Evolutionary conservation across 768 basidiomycete genomes (phyloP).

Genomic region (Naganishia randhawae): DNA sequence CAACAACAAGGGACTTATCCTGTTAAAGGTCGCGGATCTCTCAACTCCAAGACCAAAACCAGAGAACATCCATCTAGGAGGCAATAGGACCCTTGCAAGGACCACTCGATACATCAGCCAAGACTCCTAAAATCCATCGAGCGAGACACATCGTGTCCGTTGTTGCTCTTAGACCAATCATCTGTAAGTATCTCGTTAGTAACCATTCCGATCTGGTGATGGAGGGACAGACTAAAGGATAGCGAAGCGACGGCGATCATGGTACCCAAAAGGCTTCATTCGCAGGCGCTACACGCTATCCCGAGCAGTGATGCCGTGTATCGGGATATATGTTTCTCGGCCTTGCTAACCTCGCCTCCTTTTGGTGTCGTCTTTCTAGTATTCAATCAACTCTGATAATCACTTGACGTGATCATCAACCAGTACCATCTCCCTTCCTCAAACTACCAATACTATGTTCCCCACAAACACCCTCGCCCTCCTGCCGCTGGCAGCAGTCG

Average conservation of each 20-base stretch:
- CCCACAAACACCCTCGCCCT: slow-evolving; percentile 30
- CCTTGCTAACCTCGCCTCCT: background rate
- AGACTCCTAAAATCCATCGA: background rate
- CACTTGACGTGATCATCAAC: slow-evolving; percentile 14
- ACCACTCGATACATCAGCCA: background rate
- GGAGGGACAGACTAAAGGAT: background rate
- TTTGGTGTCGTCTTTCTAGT: background rate
- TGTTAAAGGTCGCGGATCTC: background rate
- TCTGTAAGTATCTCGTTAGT: background rate
- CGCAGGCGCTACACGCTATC: background rate
- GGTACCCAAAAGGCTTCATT: background rate
- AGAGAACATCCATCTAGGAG: background rate
- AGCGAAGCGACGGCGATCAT: background rate
- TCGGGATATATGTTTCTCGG: background rate
- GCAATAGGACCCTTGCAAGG: background rate
- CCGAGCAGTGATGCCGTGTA: background rate
- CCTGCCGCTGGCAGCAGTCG: slow-evolving; percentile 31
- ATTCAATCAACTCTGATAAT: background rate
- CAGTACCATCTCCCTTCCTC: background rate
- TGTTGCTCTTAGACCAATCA: background rate
- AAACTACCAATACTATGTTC: slow-evolving; percentile 34
- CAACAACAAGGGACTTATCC: background rate
- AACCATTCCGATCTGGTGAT: background rate
- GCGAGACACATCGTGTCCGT: background rate
- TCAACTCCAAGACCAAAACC: background rate